Conservation (phyloP, 768 basidiomycete species). For the Phylloporus arenicola region DNA sequence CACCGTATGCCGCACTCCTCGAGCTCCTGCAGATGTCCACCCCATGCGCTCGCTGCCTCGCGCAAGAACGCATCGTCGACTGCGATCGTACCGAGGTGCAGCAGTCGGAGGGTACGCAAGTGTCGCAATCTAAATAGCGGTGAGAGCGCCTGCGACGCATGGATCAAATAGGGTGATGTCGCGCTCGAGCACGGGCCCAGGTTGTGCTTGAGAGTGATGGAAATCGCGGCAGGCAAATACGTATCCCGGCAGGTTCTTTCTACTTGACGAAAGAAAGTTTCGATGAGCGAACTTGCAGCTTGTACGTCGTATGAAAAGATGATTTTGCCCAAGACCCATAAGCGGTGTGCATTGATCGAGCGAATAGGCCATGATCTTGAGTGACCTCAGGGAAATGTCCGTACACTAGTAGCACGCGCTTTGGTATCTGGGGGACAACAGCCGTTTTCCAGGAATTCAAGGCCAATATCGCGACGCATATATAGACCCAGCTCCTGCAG, state of each 20-base stretch:
- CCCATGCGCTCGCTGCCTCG: slow-evolving; percentile 21
- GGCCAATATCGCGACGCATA: too few relatives aligned
- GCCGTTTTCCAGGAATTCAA: too few relatives aligned
- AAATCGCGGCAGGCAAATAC: slow-evolving; percentile 2
- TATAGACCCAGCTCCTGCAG: slow-evolving; percentile 21
- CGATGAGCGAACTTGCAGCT: slow-evolving; percentile 4
- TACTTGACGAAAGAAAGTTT: slow-evolving; percentile 22
- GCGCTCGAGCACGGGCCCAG: slow-evolving; percentile 18
- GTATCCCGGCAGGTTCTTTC: slow-evolving; percentile 11
- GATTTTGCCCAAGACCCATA: too few relatives aligned
- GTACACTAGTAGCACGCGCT: too few relatives aligned
- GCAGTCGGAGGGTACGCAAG: too few relatives aligned
- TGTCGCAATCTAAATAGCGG: too few relatives aligned
- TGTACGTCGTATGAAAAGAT: too few relatives aligned
- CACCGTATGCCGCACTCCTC: slow-evolving; percentile 27
- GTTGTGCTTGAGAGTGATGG: slow-evolving; percentile 27
- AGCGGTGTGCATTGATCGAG: slow-evolving; percentile 28
- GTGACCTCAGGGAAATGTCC: slow-evolving; percentile 19
- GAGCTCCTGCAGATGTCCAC: slow-evolving; percentile 20
- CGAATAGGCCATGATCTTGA: slow-evolving; percentile 21
- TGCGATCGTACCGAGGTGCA: too few relatives aligned
- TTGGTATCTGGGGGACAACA: too few relatives aligned
- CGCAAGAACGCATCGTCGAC: too few relatives aligned
- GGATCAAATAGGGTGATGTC: slow-evolving; percentile 10
- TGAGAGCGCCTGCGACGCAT: too few relatives aligned